Conservation (phyloP, 1,139 yeast species). For the Candida sojae region DNA sequence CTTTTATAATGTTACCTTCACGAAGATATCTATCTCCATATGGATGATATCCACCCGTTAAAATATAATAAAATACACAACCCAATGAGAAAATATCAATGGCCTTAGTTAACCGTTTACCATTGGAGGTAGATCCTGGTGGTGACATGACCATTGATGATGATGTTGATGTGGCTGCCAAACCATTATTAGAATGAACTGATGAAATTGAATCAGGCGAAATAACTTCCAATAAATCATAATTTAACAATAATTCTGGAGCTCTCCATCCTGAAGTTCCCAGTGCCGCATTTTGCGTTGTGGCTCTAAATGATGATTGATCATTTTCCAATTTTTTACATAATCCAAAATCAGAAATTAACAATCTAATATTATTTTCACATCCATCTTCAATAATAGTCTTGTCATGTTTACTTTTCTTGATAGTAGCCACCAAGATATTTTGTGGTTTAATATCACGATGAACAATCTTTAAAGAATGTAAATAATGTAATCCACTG, state of each 20-base stretch:
- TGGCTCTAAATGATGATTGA: slow-evolving; percentile 91
- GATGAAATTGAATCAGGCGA: slow-evolving; percentile 45
- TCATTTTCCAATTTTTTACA: slow-evolving; percentile 90
- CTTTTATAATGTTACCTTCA: slow-evolving; percentile 85
- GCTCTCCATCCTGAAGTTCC: slow-evolving; percentile 99
- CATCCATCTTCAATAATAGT: slow-evolving; percentile 4
- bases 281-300: slow-evolving; percentile 84
- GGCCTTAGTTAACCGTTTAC: slow-evolving; percentile 78
- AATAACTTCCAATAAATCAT: slow-evolving; percentile 37
- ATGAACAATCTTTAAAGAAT: slow-evolving; percentile 89
- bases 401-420: slow-evolving; percentile 13
- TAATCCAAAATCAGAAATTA: slow-evolving; percentile 93
- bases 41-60: slow-evolving; percentile 89
- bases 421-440: slow-evolving; percentile 77
- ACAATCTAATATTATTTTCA: slow-evolving; percentile 48
- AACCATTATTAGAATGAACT: slow-evolving; percentile 19
- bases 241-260: slow-evolving; percentile 72
- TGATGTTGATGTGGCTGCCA: no score
- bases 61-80: slow-evolving; percentile 85
- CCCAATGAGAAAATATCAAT: slow-evolving; percentile 94
- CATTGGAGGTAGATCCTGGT: slow-evolving; percentile 16
- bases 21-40: slow-evolving; percentile 87
- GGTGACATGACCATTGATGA: slow-evolving; percentile 6
- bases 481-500: slow-evolving; percentile 83
- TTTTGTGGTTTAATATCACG: slow-evolving; percentile 96